phyloP scores from a whole-genome alignment of 768 basidiomycete species.

The Macrolepiota dolichaula region DNA sequence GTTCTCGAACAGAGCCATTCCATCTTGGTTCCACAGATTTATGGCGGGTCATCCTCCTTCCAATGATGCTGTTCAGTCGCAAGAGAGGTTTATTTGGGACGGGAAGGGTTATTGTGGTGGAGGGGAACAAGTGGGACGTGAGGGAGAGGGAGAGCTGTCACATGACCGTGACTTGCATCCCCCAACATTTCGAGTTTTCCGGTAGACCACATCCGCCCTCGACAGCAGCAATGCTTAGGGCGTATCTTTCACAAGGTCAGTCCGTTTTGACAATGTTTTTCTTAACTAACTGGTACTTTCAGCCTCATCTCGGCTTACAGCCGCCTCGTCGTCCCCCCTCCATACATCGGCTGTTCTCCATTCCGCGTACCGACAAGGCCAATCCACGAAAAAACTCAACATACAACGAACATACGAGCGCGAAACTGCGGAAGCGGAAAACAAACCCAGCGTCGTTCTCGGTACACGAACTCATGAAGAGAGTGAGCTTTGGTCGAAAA shows the following conservation, averaged over 20 bases:
- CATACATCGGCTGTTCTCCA: conserved; percentile 4
- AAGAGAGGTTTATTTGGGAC: too few species aligned
- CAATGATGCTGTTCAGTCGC: conserved; percentile 57
- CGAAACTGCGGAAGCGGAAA: conserved; percentile 32
- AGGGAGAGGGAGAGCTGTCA: too few species aligned
- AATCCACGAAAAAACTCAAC: conserved; percentile 28
- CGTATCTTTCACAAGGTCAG: conserved; percentile 26
- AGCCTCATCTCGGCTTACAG: conserved; percentile 24
- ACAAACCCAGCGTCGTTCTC: conserved; percentile 64
- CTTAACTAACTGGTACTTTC: conserved; percentile 6
- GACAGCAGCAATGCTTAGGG: conserved; percentile 23
- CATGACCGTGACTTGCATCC: background rate
- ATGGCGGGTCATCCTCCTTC: conserved; percentile 64
- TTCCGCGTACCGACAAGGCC: conserved; percentile 42
- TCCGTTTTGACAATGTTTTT: conserved; percentile 18
- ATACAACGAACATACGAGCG: conserved; percentile 41
- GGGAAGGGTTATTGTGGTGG: too few species aligned
- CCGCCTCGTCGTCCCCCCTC: conserved; percentile 30
- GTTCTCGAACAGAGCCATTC: conserved; percentile 62
- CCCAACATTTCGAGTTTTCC: background rate
- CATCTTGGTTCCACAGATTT: conserved; percentile 64
- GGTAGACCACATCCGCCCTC: too few species aligned
- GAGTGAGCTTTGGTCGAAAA: conserved; percentile 55
- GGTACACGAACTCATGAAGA: conserved; percentile 68
- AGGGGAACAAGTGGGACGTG: too few species aligned